Conservation (phyloP, 352 stramenopile genomes). For the Phytophthora boehmeriae region DNA sequence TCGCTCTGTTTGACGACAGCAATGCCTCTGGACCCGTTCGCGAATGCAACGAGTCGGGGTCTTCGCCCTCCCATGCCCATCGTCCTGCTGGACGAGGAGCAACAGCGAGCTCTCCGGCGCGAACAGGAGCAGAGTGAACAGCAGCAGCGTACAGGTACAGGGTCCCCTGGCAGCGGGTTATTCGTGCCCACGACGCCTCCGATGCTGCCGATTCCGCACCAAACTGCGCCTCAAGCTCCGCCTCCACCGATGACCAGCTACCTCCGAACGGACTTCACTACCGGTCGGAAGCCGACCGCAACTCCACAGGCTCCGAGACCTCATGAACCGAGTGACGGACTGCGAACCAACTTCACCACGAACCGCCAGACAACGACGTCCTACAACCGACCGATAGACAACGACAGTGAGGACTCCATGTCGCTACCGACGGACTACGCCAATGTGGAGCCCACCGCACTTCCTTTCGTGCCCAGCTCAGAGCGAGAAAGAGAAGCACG, state of each 20-base stretch:
- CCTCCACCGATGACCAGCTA: conserved; percentile 37
- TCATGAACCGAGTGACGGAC: conserved; percentile 24
- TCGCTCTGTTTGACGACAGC: neutral
- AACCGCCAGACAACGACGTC: conserved; percentile 27
- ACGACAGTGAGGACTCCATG: conserved; percentile 15
- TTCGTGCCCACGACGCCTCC: conserved; percentile 35
- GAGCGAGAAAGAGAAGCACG: conserved; percentile 20
- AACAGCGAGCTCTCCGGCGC: conserved; percentile 49
- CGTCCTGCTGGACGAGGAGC: conserved; percentile 61
- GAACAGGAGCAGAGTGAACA: neutral
- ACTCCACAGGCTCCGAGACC: conserved; percentile 5
- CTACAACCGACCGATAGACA: conserved; percentile 4
- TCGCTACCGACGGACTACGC: conserved; percentile 44
- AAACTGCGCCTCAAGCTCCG: conserved; percentile 19
- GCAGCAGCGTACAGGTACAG: neutral
- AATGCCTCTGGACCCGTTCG: conserved; percentile 26
- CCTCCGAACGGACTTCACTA: conserved; percentile 52
- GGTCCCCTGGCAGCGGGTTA: conserved; percentile 20
- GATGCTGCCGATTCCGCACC: conserved; percentile 31
- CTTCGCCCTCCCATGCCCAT: conserved; percentile 21
- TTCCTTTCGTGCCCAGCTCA: conserved; percentile 41
- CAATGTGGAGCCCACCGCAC: conserved; percentile 34
- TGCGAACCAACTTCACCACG: conserved; percentile 56
- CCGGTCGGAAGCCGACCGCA: conserved; percentile 8
- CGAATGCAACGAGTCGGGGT: conserved; percentile 20